phyloP scores from a whole-genome alignment of 768 basidiomycete genomes.

The Tylopilus intermedius region DNA sequence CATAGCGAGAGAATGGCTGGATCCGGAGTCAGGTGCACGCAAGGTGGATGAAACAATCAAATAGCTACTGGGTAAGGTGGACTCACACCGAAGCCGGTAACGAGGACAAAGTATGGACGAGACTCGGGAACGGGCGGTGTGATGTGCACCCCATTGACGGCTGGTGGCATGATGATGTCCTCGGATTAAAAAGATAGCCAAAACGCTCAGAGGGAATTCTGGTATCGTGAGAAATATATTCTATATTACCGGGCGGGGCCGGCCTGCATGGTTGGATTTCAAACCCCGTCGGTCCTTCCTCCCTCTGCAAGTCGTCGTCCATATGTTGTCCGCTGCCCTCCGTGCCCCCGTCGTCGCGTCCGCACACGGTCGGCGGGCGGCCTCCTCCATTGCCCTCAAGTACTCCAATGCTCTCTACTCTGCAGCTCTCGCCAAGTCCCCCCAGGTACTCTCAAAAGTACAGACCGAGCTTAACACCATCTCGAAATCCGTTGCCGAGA shows the following conservation, averaged over 20 bases:
- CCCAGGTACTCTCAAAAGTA: slow-evolving; percentile 77
- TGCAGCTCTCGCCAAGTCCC: slow-evolving; percentile 79
- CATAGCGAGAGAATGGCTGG: slow-evolving; percentile 53
- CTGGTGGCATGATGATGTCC: slow-evolving; percentile 29
- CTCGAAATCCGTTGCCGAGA: slow-evolving; percentile 60
- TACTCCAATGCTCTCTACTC: slow-evolving; percentile 80
- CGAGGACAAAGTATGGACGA: slow-evolving; percentile 40
- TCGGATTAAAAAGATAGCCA: neutral
- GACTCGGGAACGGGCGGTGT: slow-evolving; percentile 21
- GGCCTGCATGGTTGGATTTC: neutral
- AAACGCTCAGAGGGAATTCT: neutral
- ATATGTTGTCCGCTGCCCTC: slow-evolving; percentile 51
- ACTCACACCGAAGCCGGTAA: slow-evolving; percentile 55
- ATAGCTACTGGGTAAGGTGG: slow-evolving; percentile 20
- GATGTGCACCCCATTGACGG: slow-evolving; percentile 18
- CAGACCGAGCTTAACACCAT: slow-evolving; percentile 77
- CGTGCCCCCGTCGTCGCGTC: slow-evolving; percentile 45
- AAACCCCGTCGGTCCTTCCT: slow-evolving; percentile 3
- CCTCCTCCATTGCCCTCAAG: slow-evolving; percentile 73
- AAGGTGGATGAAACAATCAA: slow-evolving; percentile 20
- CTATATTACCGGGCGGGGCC: slow-evolving; percentile 7
- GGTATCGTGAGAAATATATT: slow-evolving; percentile 1
- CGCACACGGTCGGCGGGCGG: slow-evolving; percentile 53
- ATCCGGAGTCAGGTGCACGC: slow-evolving; percentile 18
- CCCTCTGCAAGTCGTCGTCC: neutral